Base-by-base conservation (phyloP, 2,329 filamentous ascomycete species). In the Trichoderma breve region DNA sequence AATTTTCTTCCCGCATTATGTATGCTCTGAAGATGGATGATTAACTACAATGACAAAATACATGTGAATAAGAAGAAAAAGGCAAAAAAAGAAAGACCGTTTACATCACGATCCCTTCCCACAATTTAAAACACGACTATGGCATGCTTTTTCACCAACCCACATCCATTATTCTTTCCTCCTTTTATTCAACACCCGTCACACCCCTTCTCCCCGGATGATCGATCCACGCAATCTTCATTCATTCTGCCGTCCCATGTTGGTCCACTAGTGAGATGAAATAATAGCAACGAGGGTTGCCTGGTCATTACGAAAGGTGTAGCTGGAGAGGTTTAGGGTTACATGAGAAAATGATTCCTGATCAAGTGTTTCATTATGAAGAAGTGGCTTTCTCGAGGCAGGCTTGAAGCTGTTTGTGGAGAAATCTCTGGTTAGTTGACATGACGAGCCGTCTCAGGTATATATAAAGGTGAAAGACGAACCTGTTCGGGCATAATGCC, bases 401-500 rank as follows among this genome's bases (percentile, higher is more conserved):
- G 9, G 73, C 72, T 36, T 74, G 72, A n/a, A 78, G 74, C 78
- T 79, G 28, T 34, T 43, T 32, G 21, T 21, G 21, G 2, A 21
- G 6, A 15, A n/a, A 62, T 14, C 1, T 28, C 18, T 11, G 15
- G 14, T 70, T 62, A 70, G 67, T 21, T 39, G 36, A 36, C 21
- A 34, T 14, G 14, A 15, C 24, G 6, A 8, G 24, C n/a, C 11
- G 8, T 21, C 2, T 26, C 11, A 53, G 26, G 28, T 6, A 28
- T n/a, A 43, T n/a, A 43, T 43, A 3, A n/a, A 43, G 39, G 1
- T 1, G 39, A 43, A 21, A 30, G 6, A 76, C 79, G 72, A 74
- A 83, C 81, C 39, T 75, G 76, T 58, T 78, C 76, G 39, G 80
- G 73, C 62, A 83, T 74, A 55, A 82, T 76, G n/a, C 88, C 89